Evolutionary conservation across 768 basidiomycete species (phyloP).

Genomic region (Lactarius quietus): DNA sequence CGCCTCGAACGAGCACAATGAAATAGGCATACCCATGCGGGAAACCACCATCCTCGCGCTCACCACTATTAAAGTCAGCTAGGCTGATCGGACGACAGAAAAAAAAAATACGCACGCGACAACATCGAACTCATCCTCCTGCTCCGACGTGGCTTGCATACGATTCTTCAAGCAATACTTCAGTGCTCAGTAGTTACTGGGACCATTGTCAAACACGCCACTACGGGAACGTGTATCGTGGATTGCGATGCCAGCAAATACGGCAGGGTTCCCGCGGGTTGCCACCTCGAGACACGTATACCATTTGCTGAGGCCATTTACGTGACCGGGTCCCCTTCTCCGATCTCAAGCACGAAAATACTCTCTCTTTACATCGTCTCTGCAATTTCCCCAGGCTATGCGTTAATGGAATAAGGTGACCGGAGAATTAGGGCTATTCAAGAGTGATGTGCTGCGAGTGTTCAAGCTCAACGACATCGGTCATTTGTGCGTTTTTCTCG

Average conservation of each 20-base stretch:
- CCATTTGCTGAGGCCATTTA: slow-evolving; percentile 86
- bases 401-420: slow-evolving; percentile 94
- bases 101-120: slow-evolving; percentile 64
- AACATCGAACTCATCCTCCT: slow-evolving; percentile 98
- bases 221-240: too few relatives aligned
- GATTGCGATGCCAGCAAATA: too few relatives aligned
- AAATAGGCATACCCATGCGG: too few relatives aligned
- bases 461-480: slow-evolving; percentile 98
- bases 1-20: too few relatives aligned
- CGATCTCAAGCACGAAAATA: slow-evolving; percentile 45
- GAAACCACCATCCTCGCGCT: slow-evolving; percentile 99
- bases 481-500: slow-evolving; percentile 60
- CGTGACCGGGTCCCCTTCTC: slow-evolving; percentile 41
- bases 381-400: slow-evolving; percentile 95
- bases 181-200: too few relatives aligned
- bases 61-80: slow-evolving; percentile 52
- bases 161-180: slow-evolving; percentile 73
- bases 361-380: slow-evolving; percentile 88
- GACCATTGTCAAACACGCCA: too few relatives aligned
- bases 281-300: slow-evolving; percentile 87
- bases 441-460: slow-evolving; percentile 85
- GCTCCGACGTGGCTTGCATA: slow-evolving; percentile 97
- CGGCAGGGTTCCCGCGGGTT: too few relatives aligned
- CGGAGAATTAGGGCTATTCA: slow-evolving; percentile 84
- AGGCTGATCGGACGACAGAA: slow-evolving; percentile 12